Evolutionary conservation across 257 asterid genomes (phyloP), one percentile per base, ranked within the genome.

Genomic region (Misopates orontium): DNA sequence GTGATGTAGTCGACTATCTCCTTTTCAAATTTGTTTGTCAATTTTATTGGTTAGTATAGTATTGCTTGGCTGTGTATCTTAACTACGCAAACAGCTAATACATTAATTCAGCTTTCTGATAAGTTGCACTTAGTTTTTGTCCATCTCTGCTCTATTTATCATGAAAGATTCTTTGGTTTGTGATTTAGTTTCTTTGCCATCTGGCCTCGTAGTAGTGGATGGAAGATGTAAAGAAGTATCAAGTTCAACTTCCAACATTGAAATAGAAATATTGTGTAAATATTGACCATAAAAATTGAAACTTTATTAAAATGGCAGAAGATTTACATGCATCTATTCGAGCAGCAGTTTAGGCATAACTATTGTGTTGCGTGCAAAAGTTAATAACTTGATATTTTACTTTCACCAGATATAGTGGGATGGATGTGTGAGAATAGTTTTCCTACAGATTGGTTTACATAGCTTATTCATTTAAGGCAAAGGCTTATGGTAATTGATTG

Each of bases 11-110:
- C 25, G 48, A 49, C 49, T 25, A 17, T 39, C 60, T 64, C 15
- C n/a, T n/a, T 64, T 20, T 52, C 39, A 25, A 56, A 41, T 56
- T 56, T n/a, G 42, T 24, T 25, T 56, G 18, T 56, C 28, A 11
- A 15, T 11, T 25, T 8, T 5, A 25, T 17, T 56, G 8, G 55
- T 18, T 47, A 5, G 4, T 1, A 1, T 7, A 17, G 21, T 12
- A 19, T 51, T 12, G 16, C 41, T 15, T 20, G 52, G 25, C 4
- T 1, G 12, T 14, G 52, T 39, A 11, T 51, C 19, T 53, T 41
- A 47, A 19, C 61, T 15, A 40, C 6, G n/a, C 36, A 28, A 28
- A 28, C 36, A 7, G 36, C 36, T 28, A 28, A 28, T 28, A 28
- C 36, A 28, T 28, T 28, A 28, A 28, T 28, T 2, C 36, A 28